phyloP scores from a whole-genome alignment of 1,284 basidiomycete genomes.

The Rhodotorula sp. region DNA sequence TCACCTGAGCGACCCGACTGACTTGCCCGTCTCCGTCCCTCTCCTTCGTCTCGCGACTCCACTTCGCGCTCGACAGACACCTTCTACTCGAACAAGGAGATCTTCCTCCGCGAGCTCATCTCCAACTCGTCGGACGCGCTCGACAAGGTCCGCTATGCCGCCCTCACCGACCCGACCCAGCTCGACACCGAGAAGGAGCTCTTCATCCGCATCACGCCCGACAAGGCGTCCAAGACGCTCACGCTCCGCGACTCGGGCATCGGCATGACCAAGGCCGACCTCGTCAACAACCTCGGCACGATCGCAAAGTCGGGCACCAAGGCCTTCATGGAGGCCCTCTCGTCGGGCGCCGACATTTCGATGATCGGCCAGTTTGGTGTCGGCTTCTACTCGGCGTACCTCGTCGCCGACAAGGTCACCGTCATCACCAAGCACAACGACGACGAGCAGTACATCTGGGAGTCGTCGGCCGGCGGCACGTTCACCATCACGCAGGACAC shows the following conservation, averaged over 20 bases:
- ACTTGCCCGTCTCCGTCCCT: slow-evolving; percentile 3
- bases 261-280: slow-evolving; percentile 98
- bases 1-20: neutral
- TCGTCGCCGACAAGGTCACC: slow-evolving; percentile 96
- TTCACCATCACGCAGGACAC: slow-evolving; percentile 98
- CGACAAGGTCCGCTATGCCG: slow-evolving; percentile 94
- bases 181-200: slow-evolving; percentile 82
- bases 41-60: neutral
- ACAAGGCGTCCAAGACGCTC: slow-evolving; percentile 94
- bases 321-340: slow-evolving; percentile 91
- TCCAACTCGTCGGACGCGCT: slow-evolving; percentile 83
- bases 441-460: slow-evolving; percentile 99
- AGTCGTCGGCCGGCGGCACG: slow-evolving; percentile 97
- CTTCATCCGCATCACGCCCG: slow-evolving; percentile 85
- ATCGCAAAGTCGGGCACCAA: slow-evolving; percentile 96
- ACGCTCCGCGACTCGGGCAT: slow-evolving; percentile 94
- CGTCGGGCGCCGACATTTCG: slow-evolving; percentile 93
- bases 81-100: slow-evolving; percentile 95
- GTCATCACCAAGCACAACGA: slow-evolving; percentile 99
- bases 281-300: slow-evolving; percentile 99
- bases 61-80: slow-evolving; percentile 58
- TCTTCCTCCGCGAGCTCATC: slow-evolving; percentile 94
- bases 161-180: slow-evolving; percentile 82
- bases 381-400: slow-evolving; percentile 99
- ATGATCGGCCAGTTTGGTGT: slow-evolving; percentile 66